Percentiles rank a stretch among this genome's conserved stretches.
Evolutionary conservation across 179 eudicot species (phyloP).

Genomic region (Sideroxylon spinosum): DNA sequence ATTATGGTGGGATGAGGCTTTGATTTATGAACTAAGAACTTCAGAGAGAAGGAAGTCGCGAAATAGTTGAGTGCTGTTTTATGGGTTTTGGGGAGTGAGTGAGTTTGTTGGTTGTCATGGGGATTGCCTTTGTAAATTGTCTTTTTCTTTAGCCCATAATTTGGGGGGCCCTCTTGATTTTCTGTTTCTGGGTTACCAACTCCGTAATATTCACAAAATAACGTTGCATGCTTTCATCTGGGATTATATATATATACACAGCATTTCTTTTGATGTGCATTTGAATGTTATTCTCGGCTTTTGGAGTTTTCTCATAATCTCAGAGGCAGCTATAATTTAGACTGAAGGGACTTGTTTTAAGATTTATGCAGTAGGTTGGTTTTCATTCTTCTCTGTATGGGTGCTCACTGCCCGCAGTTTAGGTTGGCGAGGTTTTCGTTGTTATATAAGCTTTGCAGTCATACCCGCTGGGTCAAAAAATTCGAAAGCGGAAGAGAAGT

Average conservation of each 20-base stretch:
- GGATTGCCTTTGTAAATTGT: conserved; percentile 56
- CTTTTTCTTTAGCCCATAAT: conserved; percentile 30
- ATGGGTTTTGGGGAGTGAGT: conserved; percentile 25
- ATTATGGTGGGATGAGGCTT: conserved; percentile 12
- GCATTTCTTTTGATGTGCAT: neutral
- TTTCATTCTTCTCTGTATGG: neutral
- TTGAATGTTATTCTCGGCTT: neutral
- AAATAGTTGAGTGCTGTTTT: conserved; percentile 18
- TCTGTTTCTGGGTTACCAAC: conserved; percentile 23
- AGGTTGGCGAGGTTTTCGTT: no score
- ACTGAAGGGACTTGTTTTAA: neutral
- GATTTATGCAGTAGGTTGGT: neutral
- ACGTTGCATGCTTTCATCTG: conserved; percentile 31
- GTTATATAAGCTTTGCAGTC: no score
- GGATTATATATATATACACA: conserved; percentile 4
- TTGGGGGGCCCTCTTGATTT: conserved; percentile 31
- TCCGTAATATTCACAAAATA: conserved; percentile 36
- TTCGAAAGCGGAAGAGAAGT: no score
- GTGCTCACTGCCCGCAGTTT: no score
- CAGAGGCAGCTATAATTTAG: neutral
- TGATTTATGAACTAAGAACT: conserved; percentile 7
- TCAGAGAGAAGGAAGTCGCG: conserved; percentile 3
- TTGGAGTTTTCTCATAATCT: neutral
- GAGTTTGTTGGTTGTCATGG: conserved; percentile 25
- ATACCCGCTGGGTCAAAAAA: no score